A percentile compares a stretch with the other conserved stretches of the same genome.
Evolutionary conservation across 768 basidiomycete species (phyloP).

Genomic region (Trametes meyenii): DNA sequence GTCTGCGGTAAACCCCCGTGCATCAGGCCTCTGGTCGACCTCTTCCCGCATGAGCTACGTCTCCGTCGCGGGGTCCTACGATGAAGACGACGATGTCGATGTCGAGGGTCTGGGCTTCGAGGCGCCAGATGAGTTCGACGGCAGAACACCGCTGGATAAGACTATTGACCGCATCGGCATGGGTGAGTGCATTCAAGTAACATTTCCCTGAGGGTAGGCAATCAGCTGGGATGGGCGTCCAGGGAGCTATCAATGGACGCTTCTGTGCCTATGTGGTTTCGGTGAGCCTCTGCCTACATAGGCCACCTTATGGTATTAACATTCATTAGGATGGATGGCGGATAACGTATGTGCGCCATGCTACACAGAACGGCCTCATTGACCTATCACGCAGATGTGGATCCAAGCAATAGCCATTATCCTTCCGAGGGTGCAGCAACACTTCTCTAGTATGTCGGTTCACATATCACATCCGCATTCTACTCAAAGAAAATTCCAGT

Average conservation of each 20-base stretch:
- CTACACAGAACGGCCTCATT: constrained; percentile 20
- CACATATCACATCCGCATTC: not conserved
- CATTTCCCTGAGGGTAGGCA: too few species aligned
- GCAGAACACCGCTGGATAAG: constrained; percentile 62
- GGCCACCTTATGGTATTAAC: not conserved
- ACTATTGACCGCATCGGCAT: constrained; percentile 92
- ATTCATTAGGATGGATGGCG: constrained; percentile 78
- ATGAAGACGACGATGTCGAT: constrained; percentile 35
- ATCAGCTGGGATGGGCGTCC: not conserved
- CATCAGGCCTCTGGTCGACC: constrained; percentile 52
- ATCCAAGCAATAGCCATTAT: constrained; percentile 90
- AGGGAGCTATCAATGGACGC: constrained; percentile 81
- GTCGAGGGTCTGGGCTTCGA: constrained; percentile 31
- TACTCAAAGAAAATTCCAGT: constrained; percentile 42
- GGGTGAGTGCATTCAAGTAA: constrained; percentile 48
- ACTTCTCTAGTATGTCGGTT: constrained; percentile 64
- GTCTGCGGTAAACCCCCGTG: constrained; percentile 40
- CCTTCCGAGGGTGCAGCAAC: constrained; percentile 93
- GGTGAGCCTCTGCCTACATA: constrained; percentile 51
- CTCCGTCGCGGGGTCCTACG: constrained; percentile 23
- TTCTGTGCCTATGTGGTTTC: constrained; percentile 84
- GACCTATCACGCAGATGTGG: constrained; percentile 75
- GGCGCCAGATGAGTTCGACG: constrained; percentile 33
- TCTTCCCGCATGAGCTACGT: constrained; percentile 41
- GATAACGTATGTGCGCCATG: constrained; percentile 67